phyloP scores from a whole-genome alignment of 768 basidiomycete genomes.

The Naematelia aurantialba region DNA sequence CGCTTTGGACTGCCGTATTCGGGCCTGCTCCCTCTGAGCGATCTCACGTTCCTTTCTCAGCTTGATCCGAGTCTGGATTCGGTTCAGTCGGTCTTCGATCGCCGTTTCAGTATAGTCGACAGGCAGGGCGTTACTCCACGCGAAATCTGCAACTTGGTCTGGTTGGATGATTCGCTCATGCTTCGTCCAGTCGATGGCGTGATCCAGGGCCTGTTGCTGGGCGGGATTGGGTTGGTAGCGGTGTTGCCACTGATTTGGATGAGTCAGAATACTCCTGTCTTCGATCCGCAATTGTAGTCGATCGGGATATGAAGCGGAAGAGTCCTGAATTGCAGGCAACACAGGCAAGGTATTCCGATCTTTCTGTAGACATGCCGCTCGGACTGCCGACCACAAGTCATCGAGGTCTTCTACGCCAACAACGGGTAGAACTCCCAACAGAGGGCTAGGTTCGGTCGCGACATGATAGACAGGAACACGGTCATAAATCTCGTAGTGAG shows the following conservation, averaged over 20 bases:
- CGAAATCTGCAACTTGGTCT: slow-evolving; percentile 24
- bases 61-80: neutral
- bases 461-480: slow-evolving; percentile 62
- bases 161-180: slow-evolving; percentile 15
- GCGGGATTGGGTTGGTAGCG: slow-evolving; percentile 14
- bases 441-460: slow-evolving; percentile 57
- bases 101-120: slow-evolving; percentile 14
- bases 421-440: slow-evolving; percentile 59
- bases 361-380: slow-evolving; percentile 14
- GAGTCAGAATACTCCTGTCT: neutral
- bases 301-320: neutral
- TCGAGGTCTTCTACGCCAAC: slow-evolving; percentile 38
- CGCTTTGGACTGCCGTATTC: slow-evolving; percentile 13
- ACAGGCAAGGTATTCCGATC: slow-evolving; percentile 3
- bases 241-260: slow-evolving; percentile 15
- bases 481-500: slow-evolving; percentile 63
- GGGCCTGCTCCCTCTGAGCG: neutral
- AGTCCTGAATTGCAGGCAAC: neutral
- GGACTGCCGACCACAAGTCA: slow-evolving; percentile 17
- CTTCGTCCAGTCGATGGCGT: slow-evolving; percentile 13
- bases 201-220: slow-evolving; percentile 25
- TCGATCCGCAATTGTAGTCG: neutral
- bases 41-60: neutral
- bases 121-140: slow-evolving; percentile 26
- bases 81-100: slow-evolving; percentile 4